Evolutionary conservation across 2,329 filamentous ascomycete genomes (phyloP).

Genomic region (Penicillium aurantiogriseum): DNA sequence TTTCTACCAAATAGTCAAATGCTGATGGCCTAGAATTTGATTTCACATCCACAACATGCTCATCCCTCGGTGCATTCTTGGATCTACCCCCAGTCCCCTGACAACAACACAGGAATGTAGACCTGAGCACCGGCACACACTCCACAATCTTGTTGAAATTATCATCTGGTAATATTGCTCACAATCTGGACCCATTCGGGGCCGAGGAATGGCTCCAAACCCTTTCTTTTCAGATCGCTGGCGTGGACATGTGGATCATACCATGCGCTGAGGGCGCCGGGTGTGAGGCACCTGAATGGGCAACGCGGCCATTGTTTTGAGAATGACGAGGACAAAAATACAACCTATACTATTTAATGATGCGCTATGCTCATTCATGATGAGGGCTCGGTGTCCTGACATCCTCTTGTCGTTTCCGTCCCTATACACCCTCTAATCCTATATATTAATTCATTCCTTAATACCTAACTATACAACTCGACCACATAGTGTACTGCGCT

Average conservation of each 20-base stretch:
- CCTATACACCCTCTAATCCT: background rate
- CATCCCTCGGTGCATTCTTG: conserved; percentile 18
- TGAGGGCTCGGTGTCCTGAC: background rate
- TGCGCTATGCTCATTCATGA: background rate
- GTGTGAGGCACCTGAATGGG: conserved; percentile 10
- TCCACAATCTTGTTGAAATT: conserved; percentile 12
- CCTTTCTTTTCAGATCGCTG: background rate
- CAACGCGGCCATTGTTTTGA: conserved; percentile 16
- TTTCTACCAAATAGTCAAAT: background rate
- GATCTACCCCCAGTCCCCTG: conserved; percentile 16
- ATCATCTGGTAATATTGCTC: background rate
- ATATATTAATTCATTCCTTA: conserved; percentile 8
- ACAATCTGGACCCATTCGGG: background rate
- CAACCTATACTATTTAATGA: conserved; percentile 18
- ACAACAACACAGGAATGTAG: conserved; percentile 27
- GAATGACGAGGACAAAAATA: conserved; percentile 12
- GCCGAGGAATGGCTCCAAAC: background rate
- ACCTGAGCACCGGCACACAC: background rate
- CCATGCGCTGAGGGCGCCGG: conserved; percentile 13
- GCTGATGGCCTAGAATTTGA: conserved; percentile 4
- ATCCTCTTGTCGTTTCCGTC: background rate
- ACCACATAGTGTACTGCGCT: background rate
- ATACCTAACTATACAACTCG: conserved; percentile 13
- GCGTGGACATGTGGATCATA: conserved; percentile 21
- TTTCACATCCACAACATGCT: background rate